Evolutionary conservation across 2,329 filamentous ascomycete genomes (phyloP).

Genomic region (Aspergillus sp.): DNA sequence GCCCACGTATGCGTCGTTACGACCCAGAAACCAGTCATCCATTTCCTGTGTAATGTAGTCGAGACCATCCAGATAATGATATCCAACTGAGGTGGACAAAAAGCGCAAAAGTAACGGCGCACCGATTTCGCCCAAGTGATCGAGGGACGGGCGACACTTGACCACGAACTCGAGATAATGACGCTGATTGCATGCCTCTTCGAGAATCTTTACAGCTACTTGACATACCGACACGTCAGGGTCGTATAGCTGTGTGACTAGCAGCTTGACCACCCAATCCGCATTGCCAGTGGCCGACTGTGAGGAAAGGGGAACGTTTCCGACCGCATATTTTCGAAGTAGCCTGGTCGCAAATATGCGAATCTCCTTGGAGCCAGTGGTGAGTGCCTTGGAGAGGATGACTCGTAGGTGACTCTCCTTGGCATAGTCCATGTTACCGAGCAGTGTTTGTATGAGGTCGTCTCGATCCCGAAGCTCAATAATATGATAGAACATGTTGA

Average conservation of each 20-base stretch:
- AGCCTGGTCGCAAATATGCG: conserved; percentile 87
- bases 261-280: conserved; percentile 91
- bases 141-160: conserved; percentile 88
- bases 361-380: conserved; percentile 85
- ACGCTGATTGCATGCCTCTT: conserved; percentile 94
- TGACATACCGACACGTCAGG: conserved; percentile 96
- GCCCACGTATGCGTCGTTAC: conserved; percentile 93
- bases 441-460: conserved; percentile 83
- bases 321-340: conserved; percentile 80
- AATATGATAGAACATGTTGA: conserved; percentile 99
- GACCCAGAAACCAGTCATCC: conserved; percentile 98
- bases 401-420: conserved; percentile 87
- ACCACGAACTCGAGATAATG: conserved; percentile 93
- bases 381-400: conserved; percentile 89
- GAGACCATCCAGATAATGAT: conserved; percentile 93
- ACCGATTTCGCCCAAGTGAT: conserved; percentile 95
- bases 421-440: conserved; percentile 91
- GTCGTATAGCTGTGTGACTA: conserved; percentile 98
- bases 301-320: conserved; percentile 47
- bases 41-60: conserved; percentile 99
- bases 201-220: conserved; percentile 92
- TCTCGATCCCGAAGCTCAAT: conserved; percentile 87
- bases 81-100: conserved; percentile 92
- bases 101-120: conserved; percentile 90
- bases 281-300: conserved; percentile 62